Evolutionary conservation across 495 filamentous ascomycete genomes (phyloP).

Genomic region (Penicillium antarcticum): DNA sequence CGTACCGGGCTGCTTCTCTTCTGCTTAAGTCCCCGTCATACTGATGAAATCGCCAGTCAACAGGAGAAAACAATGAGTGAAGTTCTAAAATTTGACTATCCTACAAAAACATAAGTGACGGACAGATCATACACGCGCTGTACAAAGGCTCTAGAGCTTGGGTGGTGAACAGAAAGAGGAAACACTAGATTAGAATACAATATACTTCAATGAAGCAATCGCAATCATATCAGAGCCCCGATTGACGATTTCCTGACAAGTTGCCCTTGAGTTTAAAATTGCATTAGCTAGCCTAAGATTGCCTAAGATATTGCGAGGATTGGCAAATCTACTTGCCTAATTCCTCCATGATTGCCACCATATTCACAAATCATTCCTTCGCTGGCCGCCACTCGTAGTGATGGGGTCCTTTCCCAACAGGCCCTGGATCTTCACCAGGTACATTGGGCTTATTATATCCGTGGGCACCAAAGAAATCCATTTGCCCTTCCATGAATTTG

Average conservation of each 20-base stretch:
- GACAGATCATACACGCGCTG: neutral
- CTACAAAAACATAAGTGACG: neutral
- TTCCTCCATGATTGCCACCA: neutral
- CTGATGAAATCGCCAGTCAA: too few relatives aligned
- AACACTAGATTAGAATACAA: too few relatives aligned
- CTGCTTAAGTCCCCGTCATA: too few relatives aligned
- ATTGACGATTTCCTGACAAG: neutral
- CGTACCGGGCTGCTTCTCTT: too few relatives aligned
- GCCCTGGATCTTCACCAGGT: constrained; percentile 37
- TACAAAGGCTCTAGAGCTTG: too few relatives aligned
- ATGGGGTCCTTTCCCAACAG: constrained; percentile 34
- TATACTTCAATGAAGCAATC: too few relatives aligned
- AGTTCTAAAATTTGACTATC: neutral
- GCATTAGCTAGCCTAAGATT: neutral
- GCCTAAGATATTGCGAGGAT: neutral
- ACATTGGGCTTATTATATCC: constrained; percentile 53
- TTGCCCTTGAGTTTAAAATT: neutral
- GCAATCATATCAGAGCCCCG: too few relatives aligned
- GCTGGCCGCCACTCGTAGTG: constrained; percentile 41
- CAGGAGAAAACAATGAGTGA: too few relatives aligned
- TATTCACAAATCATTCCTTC: neutral
- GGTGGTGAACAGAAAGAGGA: too few relatives aligned
- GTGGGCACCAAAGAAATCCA: constrained; percentile 71
- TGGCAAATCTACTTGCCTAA: neutral
- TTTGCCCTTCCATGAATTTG: constrained; percentile 68